These are phyloP conservation scores for Diaporthe vexans DNA, from an alignment of 2,329 filamentous ascomycete species.

Conservation along the genomic window DNA sequence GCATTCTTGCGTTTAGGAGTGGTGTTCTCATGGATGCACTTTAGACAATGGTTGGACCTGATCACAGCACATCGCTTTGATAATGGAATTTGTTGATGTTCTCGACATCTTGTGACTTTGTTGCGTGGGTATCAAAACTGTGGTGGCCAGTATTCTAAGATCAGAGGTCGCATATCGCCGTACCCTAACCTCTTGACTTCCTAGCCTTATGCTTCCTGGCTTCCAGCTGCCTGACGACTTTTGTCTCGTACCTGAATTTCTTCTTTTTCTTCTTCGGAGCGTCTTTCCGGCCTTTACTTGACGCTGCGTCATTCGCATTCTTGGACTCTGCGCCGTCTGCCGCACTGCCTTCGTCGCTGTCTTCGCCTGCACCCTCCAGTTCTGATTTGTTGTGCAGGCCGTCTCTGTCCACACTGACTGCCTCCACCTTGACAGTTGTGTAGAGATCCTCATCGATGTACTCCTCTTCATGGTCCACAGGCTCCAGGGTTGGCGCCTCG, in stretches of 20 bases:
- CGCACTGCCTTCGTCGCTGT: constrained; percentile 51
- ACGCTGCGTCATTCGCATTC: constrained; percentile 50
- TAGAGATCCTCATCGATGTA: constrained; percentile 97
- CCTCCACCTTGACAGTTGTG: constrained; percentile 94
- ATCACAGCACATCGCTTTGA: constrained; percentile 40
- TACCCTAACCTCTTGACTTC: constrained; percentile 53
- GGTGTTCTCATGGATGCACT: constrained; percentile 38
- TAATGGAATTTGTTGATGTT: constrained; percentile 39
- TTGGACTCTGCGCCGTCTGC: constrained; percentile 46
- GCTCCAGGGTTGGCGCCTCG: constrained; percentile 54
- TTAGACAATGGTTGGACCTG: constrained; percentile 39
- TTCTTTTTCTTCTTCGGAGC: constrained; percentile 86
- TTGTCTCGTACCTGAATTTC: constrained; percentile 94
- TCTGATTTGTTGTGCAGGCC: constrained; percentile 73
- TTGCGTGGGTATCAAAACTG: constrained; percentile 40
- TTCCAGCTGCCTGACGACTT: constrained; percentile 83
- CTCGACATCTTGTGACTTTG: constrained; percentile 17
- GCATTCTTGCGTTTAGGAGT: constrained; percentile 41
- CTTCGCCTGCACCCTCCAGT: constrained; percentile 53
- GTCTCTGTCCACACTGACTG: constrained; percentile 83
- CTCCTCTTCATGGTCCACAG: constrained; percentile 87
- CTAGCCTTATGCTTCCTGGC: constrained; percentile 80
- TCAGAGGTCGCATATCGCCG: constrained; percentile 44
- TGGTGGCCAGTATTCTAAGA: background rate
- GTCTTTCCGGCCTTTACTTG: constrained; percentile 63